Conservation (phyloP, 2,329 filamentous ascomycete genomes). For the Penicillium sp. region DNA sequence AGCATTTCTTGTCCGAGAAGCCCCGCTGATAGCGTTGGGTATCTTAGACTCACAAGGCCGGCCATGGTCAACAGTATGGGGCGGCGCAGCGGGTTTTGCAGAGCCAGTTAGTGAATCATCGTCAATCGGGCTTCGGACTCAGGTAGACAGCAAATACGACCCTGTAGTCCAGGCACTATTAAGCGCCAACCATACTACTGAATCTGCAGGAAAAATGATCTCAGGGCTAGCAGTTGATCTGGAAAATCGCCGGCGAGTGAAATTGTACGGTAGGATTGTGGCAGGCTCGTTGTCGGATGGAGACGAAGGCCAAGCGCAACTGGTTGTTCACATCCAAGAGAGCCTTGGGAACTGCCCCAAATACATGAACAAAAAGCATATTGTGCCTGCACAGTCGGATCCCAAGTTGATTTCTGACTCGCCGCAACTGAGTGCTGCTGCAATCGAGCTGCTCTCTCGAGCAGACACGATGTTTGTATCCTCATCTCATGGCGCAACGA, state of each 20-base stretch:
- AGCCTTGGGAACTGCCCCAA: conserved; percentile 82
- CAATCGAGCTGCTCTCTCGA: conserved; percentile 4
- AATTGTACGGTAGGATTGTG: conserved; percentile 68
- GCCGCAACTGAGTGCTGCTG: background rate
- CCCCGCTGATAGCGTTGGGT: conserved; percentile 71
- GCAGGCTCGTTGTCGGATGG: conserved; percentile 55
- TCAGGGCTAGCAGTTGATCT: conserved; percentile 64
- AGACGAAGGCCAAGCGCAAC: conserved; percentile 45
- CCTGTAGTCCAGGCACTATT: conserved; percentile 68
- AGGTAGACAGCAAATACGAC: conserved; percentile 63
- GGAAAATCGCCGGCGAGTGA: conserved; percentile 67
- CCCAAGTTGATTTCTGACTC: conserved; percentile 53
- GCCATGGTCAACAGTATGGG: conserved; percentile 77
- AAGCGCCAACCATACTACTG: background rate
- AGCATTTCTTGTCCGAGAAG: conserved; percentile 58
- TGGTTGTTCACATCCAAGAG: conserved; percentile 69
- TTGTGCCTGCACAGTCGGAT: conserved; percentile 55
- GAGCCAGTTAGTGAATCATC: conserved; percentile 57
- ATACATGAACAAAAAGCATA: conserved; percentile 73
- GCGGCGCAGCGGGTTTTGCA: conserved; percentile 69
- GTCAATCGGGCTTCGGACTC: conserved; percentile 63
- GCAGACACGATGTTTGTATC: conserved; percentile 63
- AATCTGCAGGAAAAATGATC: conserved; percentile 51
- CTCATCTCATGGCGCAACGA: conserved; percentile 57
- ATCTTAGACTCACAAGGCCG: conserved; percentile 63